Percentiles rank a stretch among this genome's conserved stretches.
Conservation (phyloP, 208 protist genomes). For the Trypanosomatidae sp. region DNA sequence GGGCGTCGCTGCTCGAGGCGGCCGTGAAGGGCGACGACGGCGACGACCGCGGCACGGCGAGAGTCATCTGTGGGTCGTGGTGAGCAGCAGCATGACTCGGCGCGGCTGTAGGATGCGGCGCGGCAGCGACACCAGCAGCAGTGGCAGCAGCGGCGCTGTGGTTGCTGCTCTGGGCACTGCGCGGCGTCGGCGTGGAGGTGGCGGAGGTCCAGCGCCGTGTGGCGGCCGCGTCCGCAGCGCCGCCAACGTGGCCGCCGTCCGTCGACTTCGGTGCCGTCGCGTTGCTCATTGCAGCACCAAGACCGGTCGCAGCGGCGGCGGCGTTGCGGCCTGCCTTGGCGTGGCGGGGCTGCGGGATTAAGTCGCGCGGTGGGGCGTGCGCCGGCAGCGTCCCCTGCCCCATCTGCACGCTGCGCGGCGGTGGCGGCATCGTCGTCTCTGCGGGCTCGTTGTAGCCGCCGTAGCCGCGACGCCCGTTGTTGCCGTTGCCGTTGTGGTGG, state of each 20-base stretch:
- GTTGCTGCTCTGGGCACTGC: slow-evolving; percentile 10
- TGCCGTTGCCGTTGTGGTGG: slow-evolving; percentile 1
- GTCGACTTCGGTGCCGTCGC: too few relatives aligned
- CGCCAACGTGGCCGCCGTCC: too few relatives aligned
- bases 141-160: neutral
- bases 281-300: neutral
- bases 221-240: neutral
- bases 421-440: slow-evolving; percentile 26
- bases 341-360: slow-evolving; percentile 28
- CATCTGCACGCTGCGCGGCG: slow-evolving; percentile 33
- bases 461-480: slow-evolving; percentile 4
- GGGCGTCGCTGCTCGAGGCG: too few relatives aligned
- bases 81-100: too few relatives aligned
- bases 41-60: too few relatives aligned
- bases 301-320: neutral
- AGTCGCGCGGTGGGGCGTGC: slow-evolving; percentile 10
- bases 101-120: too few relatives aligned
- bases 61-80: too few relatives aligned
- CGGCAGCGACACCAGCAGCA: neutral
- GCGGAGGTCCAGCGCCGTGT: neutral
- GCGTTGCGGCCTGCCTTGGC: slow-evolving; percentile 6
- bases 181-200: slow-evolving; percentile 15
- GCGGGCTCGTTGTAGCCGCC: slow-evolving; percentile 3
- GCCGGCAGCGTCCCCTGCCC: slow-evolving; percentile 16
- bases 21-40: too few relatives aligned